These are phyloP conservation scores for Odontarrhena argentea DNA, from an alignment of 345 rosid genomes.

Conservation along the genomic window DNA sequence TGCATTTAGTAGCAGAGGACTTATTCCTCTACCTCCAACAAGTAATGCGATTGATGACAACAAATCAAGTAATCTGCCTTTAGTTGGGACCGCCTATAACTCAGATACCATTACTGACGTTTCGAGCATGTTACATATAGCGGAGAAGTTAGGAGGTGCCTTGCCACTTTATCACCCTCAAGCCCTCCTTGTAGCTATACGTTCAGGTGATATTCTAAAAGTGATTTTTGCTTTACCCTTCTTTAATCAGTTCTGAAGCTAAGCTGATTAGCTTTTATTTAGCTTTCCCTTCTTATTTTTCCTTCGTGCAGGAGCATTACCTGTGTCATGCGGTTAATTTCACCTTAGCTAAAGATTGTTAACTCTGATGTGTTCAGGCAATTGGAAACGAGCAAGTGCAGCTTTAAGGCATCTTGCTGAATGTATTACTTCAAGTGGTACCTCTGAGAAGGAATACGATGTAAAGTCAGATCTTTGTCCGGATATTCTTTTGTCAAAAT, in stretches of 20 bases:
- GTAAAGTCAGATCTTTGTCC: conserved; percentile 50
- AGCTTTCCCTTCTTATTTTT: conserved; percentile 43
- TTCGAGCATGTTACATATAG: conserved; percentile 59
- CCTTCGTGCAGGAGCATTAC: conserved; percentile 39
- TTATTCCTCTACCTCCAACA: conserved; percentile 33
- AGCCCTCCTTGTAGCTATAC: conserved; percentile 69
- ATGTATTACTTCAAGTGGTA: conserved; percentile 46
- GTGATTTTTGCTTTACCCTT: conserved; percentile 9
- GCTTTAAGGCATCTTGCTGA: conserved; percentile 79
- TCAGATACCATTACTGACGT: conserved; percentile 42
- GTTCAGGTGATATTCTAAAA: conserved; percentile 61
- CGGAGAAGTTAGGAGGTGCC: conserved; percentile 57
- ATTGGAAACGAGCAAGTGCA: conserved; percentile 80
- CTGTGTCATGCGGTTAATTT: conserved; percentile 38
- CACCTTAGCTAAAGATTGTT: conserved; percentile 42
- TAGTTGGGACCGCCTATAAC: conserved; percentile 39
- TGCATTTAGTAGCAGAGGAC: conserved; percentile 35
- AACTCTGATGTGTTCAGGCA: conserved; percentile 67
- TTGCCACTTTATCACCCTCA: conserved; percentile 77
- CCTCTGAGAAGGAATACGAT: conserved; percentile 43
- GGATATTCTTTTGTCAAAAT: conserved; percentile 62
- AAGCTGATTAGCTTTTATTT: conserved; percentile 40
- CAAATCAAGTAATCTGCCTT: conserved; percentile 37
- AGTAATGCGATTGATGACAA: conserved; percentile 37
- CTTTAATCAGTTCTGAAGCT: conserved; percentile 29